Evolutionary conservation across 306 rosid species (phyloP), one percentile per base, ranked within the genome.

Genomic region (Castanea mollissima): DNA sequence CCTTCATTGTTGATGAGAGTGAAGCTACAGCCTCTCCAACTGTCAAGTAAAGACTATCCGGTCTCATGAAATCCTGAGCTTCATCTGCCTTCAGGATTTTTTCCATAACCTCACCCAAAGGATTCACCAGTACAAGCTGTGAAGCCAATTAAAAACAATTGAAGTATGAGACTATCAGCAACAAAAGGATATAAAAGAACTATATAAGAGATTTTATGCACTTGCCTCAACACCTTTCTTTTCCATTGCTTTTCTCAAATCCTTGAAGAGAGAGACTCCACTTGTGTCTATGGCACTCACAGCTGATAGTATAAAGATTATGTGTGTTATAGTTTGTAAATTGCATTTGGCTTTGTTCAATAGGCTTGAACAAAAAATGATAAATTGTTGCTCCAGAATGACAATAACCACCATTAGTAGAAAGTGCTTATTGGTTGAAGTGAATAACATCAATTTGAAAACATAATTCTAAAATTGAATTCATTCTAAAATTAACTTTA

Each of bases 121-220:
- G 99, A 64, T 95, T 92, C 91, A 92, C 99, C 90, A 95, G 75
- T 76, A 89, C 91, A 60, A 95, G 85, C 99, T 95, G 86, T 70
- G 57, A 78, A 71, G 58, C 70, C 29, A 80, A 25, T 52, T 15
- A 51, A 54, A 49, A 78, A 77, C 12, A 34, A 12, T 77, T 65
- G 54, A 73, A 57, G 41, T 58, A 56, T 52, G 20, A 70, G 51
- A 73, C 6, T 32, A 58, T 49, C 5, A 20, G 1, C 38, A 44
- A 52, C 15, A 31, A 5, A 21, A 57, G 41, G 44, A 59, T 72
- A 59, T n/a, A 57, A 77, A 79, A 41, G 7, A 77, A 60, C 11
- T 21, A 46, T 41, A 62, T 10, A 0, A 68, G 51, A 76, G 69
- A 59, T 41, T 59, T 27, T 32, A 23, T 19, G 31, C 59, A 76